Conservation (phyloP, 148 eudicot genomes). For the Fagopyrum tataricum region DNA sequence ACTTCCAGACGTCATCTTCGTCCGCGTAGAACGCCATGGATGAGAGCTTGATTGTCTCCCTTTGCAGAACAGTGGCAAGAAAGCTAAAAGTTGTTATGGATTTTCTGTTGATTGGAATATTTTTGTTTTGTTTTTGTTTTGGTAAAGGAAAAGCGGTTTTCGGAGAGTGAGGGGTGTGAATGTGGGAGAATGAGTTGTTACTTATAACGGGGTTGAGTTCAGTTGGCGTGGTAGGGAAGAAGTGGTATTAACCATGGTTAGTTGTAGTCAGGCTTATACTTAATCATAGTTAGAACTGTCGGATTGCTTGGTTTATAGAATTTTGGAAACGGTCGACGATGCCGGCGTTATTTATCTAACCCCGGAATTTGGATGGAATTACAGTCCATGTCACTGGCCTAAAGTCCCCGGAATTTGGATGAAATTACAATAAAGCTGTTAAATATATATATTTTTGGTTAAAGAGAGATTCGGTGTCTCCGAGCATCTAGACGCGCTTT, state of each 20-base stretch:
- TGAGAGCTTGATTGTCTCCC: not conserved
- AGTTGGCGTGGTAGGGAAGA: not conserved
- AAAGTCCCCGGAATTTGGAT: not conserved
- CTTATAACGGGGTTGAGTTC: not conserved
- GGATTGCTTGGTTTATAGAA: not conserved
- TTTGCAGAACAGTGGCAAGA: not conserved
- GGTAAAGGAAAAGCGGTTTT: not conserved
- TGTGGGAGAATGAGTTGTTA: constrained; percentile 8
- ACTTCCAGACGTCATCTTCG: constrained; percentile 63
- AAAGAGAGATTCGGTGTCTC: no score
- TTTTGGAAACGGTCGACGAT: not conserved
- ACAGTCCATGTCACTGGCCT: not conserved
- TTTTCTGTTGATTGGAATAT: not conserved
- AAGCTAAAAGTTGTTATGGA: not conserved
- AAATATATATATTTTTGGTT: no score
- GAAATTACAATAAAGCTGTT: not conserved
- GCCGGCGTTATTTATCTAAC: not conserved
- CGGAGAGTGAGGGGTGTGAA: not conserved
- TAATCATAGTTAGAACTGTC: not conserved
- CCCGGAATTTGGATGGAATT: not conserved
- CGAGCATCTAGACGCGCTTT: no score
- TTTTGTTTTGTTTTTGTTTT: not conserved
- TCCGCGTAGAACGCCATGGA: constrained; percentile 52
- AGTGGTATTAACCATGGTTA: not conserved
- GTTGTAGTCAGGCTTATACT: not conserved